A percentile compares a stretch with the other conserved stretches of the same genome.
These are phyloP conservation scores for Xylariaceae sp. DNA, from an alignment of 2,329 filamentous ascomycete species.

Conservation along the genomic window DNA sequence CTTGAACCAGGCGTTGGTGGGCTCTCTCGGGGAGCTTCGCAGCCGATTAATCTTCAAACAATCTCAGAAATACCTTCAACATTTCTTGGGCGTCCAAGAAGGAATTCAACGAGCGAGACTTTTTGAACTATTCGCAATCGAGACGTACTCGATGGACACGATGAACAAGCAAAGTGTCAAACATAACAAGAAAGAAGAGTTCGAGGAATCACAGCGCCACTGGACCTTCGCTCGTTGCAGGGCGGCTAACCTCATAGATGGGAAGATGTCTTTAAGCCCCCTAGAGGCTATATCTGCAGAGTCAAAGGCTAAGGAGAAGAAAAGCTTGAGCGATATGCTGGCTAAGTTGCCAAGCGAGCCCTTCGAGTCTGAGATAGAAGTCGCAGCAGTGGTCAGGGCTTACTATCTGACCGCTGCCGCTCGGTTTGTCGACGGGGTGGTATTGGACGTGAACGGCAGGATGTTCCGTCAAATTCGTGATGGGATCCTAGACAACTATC, in stretches of 20 bases:
- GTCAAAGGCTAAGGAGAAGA: slow-evolving; percentile 32
- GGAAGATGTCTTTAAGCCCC: too few relatives aligned
- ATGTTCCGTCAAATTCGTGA: slow-evolving; percentile 12
- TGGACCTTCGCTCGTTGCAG: slow-evolving; percentile 44
- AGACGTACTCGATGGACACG: slow-evolving; percentile 50
- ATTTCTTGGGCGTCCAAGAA: slow-evolving; percentile 36
- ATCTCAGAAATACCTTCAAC: slow-evolving; percentile 33
- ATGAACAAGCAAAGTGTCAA: slow-evolving; percentile 37
- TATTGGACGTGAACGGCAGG: slow-evolving; percentile 10
- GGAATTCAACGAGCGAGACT: slow-evolving; percentile 32
- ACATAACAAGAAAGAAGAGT: slow-evolving; percentile 6
- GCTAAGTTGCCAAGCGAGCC: slow-evolving; percentile 48
- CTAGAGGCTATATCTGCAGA: slow-evolving; percentile 4
- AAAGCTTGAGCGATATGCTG: slow-evolving; percentile 33
- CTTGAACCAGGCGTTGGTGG: slow-evolving; percentile 39
- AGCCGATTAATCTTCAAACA: slow-evolving; percentile 44
- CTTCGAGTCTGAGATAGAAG: slow-evolving; percentile 52
- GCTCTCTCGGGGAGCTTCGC: slow-evolving; percentile 39
- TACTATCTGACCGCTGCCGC: slow-evolving; percentile 64
- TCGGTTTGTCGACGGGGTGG: slow-evolving; percentile 54
- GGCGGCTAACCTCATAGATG: slow-evolving; percentile 12
- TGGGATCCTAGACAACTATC: slow-evolving; percentile 6
- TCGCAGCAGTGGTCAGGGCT: slow-evolving; percentile 56
- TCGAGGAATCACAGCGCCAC: slow-evolving; percentile 31
- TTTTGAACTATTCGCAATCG: slow-evolving; percentile 42